Conservation (phyloP, 495 filamentous ascomycete species). For the Penicillium parvum region DNA sequence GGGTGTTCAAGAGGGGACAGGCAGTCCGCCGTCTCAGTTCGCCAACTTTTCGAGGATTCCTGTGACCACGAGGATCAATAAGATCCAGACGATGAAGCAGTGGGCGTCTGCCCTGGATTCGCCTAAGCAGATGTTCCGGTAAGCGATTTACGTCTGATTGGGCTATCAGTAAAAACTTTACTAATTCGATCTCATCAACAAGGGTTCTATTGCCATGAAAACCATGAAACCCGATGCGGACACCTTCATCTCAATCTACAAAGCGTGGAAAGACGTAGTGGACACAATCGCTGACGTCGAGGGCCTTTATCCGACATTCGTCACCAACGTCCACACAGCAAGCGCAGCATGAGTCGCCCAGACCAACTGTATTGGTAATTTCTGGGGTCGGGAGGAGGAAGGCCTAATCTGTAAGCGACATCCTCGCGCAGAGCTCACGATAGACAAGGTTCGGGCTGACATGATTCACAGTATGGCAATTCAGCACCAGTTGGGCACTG, state of each 20-base stretch:
- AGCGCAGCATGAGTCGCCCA: conserved; percentile 12
- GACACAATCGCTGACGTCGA: conserved; percentile 23
- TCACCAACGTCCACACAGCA: conserved; percentile 18
- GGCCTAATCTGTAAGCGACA: conserved; percentile 20
- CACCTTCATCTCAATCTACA: conserved; percentile 17
- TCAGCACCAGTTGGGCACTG: conserved; percentile 25
- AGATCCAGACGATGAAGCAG: conserved; percentile 19
- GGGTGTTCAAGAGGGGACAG: conserved; percentile 27
- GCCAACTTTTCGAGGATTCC: conserved; percentile 25
- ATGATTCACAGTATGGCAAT: conserved; percentile 22
- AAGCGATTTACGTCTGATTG: not conserved
- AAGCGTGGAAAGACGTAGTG: conserved; percentile 24
- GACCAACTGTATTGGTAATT: conserved; percentile 31
- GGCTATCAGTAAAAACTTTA: not conserved
- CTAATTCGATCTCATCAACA: not conserved
- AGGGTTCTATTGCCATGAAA: conserved; percentile 14
- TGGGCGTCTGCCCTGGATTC: conserved; percentile 19
- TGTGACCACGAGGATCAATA: conserved; percentile 13
- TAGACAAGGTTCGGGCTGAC: too few species aligned
- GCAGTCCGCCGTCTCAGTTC: conserved; percentile 25
- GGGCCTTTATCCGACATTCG: conserved; percentile 28
- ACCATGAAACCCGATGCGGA: conserved; percentile 22
- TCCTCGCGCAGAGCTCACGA: too few species aligned
- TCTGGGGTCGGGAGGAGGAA: conserved; percentile 34
- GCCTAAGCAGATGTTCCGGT: conserved; percentile 30